phyloP scores from a whole-genome alignment of 345 rosid genomes.

The Eucalyptus tenuipes region DNA sequence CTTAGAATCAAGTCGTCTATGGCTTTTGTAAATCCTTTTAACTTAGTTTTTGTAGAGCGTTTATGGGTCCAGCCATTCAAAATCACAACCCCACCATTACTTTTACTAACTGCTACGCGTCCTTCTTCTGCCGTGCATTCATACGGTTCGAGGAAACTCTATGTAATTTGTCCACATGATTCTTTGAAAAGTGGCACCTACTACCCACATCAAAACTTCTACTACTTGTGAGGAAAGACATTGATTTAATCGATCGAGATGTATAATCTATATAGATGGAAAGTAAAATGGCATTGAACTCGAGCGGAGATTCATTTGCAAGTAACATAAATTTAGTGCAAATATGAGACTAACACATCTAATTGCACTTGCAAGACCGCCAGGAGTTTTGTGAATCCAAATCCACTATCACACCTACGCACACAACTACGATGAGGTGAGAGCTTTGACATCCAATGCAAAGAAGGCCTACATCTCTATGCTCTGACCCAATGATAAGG shows the following conservation, averaged over 20 bases:
- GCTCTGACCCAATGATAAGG: background rate
- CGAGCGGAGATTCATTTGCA: background rate
- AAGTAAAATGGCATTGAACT: background rate
- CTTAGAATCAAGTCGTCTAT: background rate
- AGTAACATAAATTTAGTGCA: background rate
- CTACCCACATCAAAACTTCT: background rate
- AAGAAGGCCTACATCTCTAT: background rate
- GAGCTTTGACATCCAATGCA: background rate
- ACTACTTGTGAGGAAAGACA: accelerated
- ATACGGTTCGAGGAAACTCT: background rate
- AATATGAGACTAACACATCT: background rate
- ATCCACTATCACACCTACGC: background rate
- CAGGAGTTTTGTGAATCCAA: background rate
- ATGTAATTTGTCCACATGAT: background rate
- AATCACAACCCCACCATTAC: background rate
- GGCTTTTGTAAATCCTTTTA: background rate
- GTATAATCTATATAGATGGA: background rate
- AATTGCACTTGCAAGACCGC: background rate
- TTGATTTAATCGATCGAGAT: background rate
- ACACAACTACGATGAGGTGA: background rate
- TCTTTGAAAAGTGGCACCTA: background rate
- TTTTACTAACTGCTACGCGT: background rate
- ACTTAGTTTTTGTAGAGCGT: background rate
- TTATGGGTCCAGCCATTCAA: background rate
- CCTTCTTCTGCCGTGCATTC: background rate